Base-by-base conservation (phyloP, 768 basidiomycete species). In the Lactarius pseudohatsudake region DNA sequence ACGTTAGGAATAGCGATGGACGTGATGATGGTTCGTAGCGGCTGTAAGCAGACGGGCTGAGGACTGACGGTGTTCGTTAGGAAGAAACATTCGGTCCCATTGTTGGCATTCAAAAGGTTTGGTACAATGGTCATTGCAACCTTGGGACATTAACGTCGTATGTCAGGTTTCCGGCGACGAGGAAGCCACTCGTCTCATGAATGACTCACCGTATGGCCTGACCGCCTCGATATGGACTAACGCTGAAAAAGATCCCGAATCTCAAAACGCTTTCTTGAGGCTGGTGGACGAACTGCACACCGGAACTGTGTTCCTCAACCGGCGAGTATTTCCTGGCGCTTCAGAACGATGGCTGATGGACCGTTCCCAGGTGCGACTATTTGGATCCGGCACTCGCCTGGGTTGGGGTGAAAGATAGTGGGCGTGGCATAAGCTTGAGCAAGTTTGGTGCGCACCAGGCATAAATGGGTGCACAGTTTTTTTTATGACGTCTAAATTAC, bases 151-250 rank as follows among this genome's bases (percentile, higher is more conserved):
- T 18, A 36, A 62, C 41, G 50, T 56, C 3, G 64, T 47, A 7
- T 41, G 3, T 43, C 59, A 91, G 90, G 91, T 94, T 26, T 80
- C 83, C 10, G 87, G 87, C 0, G 97, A 98, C 74, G 90, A 88
- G 55, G 94, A 96, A 74, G 97, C 97, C 1, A 78, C 98, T 64
- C 75, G 77, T 20, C 84, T 98, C 38, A 99, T 99, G 92, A 98
- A 99, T 76, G 95, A 98, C 75, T 97, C 96, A 18, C 86, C 85
- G 0, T 98, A 96, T 74, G 97, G 97, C 16, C 82, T 99, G 26
- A 99, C 96, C 1, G 94, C 93, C 4, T 95, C 94, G 20, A 76
- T 99, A 38, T 99, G 96, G 97, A 98, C 97, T 1, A 84, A 92
- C 71, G 84, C 81, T 0, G 81, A 83, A 34, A 77, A 77, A 3